Evolutionary conservation across 495 filamentous ascomycete genomes (phyloP).

Genomic region (Parachaetomium inaequale): DNA sequence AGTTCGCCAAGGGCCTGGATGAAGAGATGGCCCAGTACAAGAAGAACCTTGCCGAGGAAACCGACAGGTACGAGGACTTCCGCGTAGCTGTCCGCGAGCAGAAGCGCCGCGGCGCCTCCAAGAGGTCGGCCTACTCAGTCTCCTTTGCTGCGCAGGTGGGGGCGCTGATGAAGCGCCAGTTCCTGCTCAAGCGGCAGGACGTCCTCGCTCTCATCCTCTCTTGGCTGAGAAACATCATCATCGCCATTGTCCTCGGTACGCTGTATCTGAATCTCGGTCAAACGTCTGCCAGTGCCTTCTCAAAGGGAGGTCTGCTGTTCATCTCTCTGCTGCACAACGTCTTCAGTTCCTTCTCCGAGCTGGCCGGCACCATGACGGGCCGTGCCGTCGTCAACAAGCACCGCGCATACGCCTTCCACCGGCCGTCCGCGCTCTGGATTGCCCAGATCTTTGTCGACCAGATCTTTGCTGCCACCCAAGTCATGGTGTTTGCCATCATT

Average conservation of each 20-base stretch:
- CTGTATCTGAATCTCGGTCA: conserved; percentile 67
- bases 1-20: conserved; percentile 51
- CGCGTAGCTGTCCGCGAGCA: conserved; percentile 69
- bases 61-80: conserved; percentile 69
- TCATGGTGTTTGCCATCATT: conserved; percentile 68
- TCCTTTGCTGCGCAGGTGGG: conserved; percentile 76
- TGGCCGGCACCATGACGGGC: conserved; percentile 68
- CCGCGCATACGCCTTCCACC: conserved; percentile 72
- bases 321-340: conserved; percentile 74
- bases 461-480: conserved; percentile 62
- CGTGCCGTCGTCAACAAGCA: conserved; percentile 75
- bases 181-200: conserved; percentile 80
- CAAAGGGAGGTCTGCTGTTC: conserved; percentile 72
- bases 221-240: conserved; percentile 70
- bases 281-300: conserved; percentile 69
- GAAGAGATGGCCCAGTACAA: conserved; percentile 68
- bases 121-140: conserved; percentile 73
- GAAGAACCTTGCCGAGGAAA: conserved; percentile 54
- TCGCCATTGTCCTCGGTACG: conserved; percentile 74
- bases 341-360: conserved; percentile 72
- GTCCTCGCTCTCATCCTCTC: conserved; percentile 69
- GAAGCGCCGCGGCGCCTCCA: conserved; percentile 64
- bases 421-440: conserved; percentile 74
- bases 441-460: conserved; percentile 78
- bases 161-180: conserved; percentile 79